phyloP scores from a whole-genome alignment of 1,284 basidiomycete genomes.

The Coniferiporia weirii region DNA sequence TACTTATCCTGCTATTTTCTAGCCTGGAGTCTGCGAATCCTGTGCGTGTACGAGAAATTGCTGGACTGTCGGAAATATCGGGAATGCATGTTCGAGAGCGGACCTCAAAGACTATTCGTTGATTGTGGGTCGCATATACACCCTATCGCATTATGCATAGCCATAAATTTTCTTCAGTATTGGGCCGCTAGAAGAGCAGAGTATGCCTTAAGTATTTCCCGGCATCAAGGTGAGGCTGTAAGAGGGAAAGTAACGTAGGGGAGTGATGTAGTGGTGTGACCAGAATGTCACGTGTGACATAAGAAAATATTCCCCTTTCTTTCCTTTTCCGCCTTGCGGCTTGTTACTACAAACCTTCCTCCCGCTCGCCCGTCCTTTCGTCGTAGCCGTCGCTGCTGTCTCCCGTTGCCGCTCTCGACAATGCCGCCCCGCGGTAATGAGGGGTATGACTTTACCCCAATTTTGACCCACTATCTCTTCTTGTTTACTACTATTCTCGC shows the following conservation, averaged over 20 bases:
- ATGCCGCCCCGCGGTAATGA: conserved; percentile 51
- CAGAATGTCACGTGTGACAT: neutral
- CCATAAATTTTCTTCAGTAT: too few species aligned
- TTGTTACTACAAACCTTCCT: neutral
- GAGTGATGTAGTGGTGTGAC: neutral
- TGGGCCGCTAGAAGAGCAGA: too few species aligned
- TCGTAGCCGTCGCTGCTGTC: neutral
- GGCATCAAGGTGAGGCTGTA: too few species aligned
- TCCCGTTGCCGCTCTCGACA: neutral
- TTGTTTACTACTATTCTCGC: conserved; percentile 81
- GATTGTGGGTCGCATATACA: too few species aligned
- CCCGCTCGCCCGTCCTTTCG: neutral
- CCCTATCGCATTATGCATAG: too few species aligned
- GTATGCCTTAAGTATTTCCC: too few species aligned
- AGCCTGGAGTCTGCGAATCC: too few species aligned
- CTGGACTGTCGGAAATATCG: too few species aligned
- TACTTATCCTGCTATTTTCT: too few species aligned
- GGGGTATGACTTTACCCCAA: conserved; percentile 75
- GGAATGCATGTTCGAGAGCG: too few species aligned
- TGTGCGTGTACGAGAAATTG: too few species aligned
- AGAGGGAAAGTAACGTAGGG: neutral
- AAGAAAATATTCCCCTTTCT: neutral
- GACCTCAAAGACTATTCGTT: too few species aligned
- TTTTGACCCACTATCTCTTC: conserved; percentile 87
- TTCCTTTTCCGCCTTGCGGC: neutral